Evolutionary conservation across 2,329 filamentous ascomycete genomes (phyloP).

Genomic region (Aspergillus brasiliensis): DNA sequence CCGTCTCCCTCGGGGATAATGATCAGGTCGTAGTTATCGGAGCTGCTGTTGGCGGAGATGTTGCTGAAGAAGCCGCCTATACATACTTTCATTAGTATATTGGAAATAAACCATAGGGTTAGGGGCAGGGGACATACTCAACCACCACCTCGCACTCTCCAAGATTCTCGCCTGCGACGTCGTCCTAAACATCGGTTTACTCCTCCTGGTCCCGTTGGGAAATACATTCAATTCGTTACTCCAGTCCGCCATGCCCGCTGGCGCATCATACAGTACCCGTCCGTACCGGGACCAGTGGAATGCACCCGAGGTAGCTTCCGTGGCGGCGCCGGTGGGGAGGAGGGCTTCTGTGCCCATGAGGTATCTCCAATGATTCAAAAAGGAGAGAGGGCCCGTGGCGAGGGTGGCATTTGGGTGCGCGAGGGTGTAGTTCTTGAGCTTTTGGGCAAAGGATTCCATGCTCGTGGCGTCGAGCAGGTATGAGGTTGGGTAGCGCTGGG

Average conservation of each 20-base stretch:
- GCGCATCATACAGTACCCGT: constrained; percentile 54
- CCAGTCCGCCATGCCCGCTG: constrained; percentile 51
- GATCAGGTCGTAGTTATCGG: constrained; percentile 43
- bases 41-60: constrained; percentile 25
- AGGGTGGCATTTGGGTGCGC: constrained; percentile 32
- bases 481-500: constrained; percentile 54
- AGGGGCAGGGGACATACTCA: constrained; percentile 40
- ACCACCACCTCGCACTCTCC: constrained; percentile 51
- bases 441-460: constrained; percentile 52
- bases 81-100: not conserved
- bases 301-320: constrained; percentile 54
- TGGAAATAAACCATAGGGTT: not conserved
- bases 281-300: constrained; percentile 59
- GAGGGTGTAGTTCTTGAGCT: constrained; percentile 51
- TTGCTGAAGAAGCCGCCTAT: constrained; percentile 35
- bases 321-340: constrained; percentile 53
- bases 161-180: constrained; percentile 58
- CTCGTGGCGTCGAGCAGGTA: constrained; percentile 53
- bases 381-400: constrained; percentile 53
- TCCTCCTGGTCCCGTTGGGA: constrained; percentile 50
- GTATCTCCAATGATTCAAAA: constrained; percentile 58
- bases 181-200: constrained; percentile 56
- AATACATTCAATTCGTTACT: constrained; percentile 44
- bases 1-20: constrained; percentile 54
- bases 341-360: constrained; percentile 48